Evolutionary conservation across 306 rosid species (phyloP).

Genomic region (Rosa multiflora): DNA sequence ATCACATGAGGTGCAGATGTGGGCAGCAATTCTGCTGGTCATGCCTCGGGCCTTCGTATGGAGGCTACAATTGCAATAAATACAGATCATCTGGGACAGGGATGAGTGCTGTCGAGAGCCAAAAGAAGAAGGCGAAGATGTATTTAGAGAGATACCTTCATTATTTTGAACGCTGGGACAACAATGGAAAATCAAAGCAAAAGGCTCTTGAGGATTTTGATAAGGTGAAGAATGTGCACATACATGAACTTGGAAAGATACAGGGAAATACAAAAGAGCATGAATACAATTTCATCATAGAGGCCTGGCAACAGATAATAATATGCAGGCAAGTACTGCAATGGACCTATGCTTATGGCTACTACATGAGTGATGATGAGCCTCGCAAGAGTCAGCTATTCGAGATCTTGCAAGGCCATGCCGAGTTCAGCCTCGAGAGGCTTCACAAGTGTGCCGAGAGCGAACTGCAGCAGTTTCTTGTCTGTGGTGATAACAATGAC

Average conservation of each 20-base stretch:
- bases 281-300: not conserved
- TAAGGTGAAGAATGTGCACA: not conserved
- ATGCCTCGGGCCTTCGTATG: not conserved
- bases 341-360: constrained; percentile 11
- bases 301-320: constrained; percentile 4
- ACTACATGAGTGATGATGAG: not conserved
- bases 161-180: not conserved
- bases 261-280: not conserved
- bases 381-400: not conserved
- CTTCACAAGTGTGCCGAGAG: not conserved
- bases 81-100: not conserved
- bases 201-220: not conserved
- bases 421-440: constrained; percentile 4
- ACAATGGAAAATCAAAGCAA: not conserved
- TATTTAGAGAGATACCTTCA: not conserved
- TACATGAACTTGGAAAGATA: not conserved
- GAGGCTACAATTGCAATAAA: not conserved
- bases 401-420: not conserved
- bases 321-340: not conserved
- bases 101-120: not conserved
- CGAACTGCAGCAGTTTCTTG: not conserved
- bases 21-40: not conserved
- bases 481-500: too few species aligned
- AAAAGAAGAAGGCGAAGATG: not conserved
- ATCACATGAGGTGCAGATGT: not conserved